These are phyloP conservation scores for Biscogniauxia marginata DNA, from an alignment of 2,329 filamentous ascomycete species.

Conservation along the genomic window DNA sequence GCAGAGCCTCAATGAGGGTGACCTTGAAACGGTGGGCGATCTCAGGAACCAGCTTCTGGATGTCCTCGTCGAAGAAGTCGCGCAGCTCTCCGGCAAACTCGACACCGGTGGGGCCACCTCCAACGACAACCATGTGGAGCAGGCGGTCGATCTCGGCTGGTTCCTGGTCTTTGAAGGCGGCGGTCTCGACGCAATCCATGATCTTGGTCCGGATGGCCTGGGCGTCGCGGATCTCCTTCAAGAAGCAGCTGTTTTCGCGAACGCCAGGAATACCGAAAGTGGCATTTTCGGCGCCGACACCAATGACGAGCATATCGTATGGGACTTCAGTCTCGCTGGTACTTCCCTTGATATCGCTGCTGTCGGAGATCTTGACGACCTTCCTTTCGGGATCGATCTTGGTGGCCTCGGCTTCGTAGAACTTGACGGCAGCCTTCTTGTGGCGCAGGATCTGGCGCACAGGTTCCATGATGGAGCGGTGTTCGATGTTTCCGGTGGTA, in stretches of 20 bases:
- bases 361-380: slow-evolving; percentile 85
- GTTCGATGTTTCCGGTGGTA: slow-evolving; percentile 95
- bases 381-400: slow-evolving; percentile 93
- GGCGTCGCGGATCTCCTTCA: slow-evolving; percentile 97
- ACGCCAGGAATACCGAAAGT: slow-evolving; percentile 98
- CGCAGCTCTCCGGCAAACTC: slow-evolving; percentile 98
- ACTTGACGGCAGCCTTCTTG: slow-evolving; percentile 91
- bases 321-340: slow-evolving; percentile 82
- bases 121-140: slow-evolving; percentile 95
- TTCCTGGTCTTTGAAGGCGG: slow-evolving; percentile 94
- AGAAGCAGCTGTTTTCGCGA: slow-evolving; percentile 90
- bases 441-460: slow-evolving; percentile 93
- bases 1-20: slow-evolving; percentile 93
- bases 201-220: slow-evolving; percentile 97
- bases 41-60: slow-evolving; percentile 96
- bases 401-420: slow-evolving; percentile 96
- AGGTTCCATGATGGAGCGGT: slow-evolving; percentile 99
- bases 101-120: slow-evolving; percentile 93
- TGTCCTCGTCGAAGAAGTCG: slow-evolving; percentile 97
- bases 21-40: slow-evolving; percentile 95
- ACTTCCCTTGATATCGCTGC: slow-evolving; percentile 87
- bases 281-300: slow-evolving; percentile 96
- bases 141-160: slow-evolving; percentile 87
- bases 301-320: slow-evolving; percentile 97
- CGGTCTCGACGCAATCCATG: slow-evolving; percentile 99